Evolutionary conservation across 306 rosid species (phyloP).

Genomic region (Delonix regia): DNA sequence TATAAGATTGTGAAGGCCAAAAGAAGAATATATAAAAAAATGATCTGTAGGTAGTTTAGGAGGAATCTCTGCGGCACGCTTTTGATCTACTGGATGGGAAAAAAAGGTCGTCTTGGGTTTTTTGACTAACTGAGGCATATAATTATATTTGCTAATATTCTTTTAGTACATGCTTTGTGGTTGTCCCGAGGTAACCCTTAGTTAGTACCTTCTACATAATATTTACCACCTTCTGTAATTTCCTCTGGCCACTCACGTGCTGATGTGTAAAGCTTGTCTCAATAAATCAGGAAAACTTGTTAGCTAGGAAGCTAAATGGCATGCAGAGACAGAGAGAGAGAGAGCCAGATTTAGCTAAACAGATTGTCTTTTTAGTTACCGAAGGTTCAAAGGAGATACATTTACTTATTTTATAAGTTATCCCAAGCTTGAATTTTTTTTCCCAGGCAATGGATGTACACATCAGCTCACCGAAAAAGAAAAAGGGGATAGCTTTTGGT

Average conservation of each 20-base stretch:
- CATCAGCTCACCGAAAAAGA: conserved; percentile 24
- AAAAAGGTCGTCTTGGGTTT: not conserved
- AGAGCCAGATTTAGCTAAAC: conserved; percentile 4
- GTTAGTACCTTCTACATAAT: not conserved
- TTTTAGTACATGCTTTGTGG: not conserved
- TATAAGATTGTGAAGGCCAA: not conserved
- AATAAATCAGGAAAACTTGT: not conserved
- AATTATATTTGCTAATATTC: not conserved
- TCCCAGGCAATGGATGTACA: conserved; percentile 32
- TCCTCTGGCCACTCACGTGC: not conserved
- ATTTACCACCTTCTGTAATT: not conserved
- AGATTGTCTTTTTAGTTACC: not conserved
- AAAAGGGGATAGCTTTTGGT: conserved; percentile 35
- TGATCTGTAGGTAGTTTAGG: not conserved
- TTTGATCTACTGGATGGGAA: conserved; percentile 11
- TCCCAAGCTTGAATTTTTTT: conserved; percentile 11
- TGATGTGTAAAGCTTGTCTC: not conserved
- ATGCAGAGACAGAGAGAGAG: not conserved
- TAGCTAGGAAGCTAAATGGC: not conserved
- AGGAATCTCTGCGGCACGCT: not conserved
- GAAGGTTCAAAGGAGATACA: not conserved
- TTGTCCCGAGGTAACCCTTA: not conserved
- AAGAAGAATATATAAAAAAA: conserved; percentile 16
- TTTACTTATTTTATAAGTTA: conserved; percentile 40
- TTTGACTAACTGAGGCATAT: conserved; percentile 4